Evolutionary conservation across 208 protist species (phyloP).

Genomic region (Tritrichomonas foetus): DNA sequence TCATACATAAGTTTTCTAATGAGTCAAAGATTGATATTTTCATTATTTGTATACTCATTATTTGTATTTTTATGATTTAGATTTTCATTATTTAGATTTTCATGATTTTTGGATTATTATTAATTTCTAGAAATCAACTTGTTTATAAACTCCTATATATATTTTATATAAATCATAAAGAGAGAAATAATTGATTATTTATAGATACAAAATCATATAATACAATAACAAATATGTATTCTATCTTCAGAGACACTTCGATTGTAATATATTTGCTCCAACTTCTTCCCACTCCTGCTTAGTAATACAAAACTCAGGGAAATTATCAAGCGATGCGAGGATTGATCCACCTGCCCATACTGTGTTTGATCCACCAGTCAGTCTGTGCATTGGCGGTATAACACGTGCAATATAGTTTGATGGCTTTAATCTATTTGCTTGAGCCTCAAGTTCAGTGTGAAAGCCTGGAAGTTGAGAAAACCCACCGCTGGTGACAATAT

Average conservation of each 20-base stretch:
- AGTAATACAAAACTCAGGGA: conserved; percentile 8
- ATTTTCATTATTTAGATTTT: not conserved
- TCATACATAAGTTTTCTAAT: not conserved
- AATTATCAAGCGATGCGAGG: not conserved
- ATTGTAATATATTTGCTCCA: not conserved
- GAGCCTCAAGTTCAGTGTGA: not conserved
- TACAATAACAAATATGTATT: not conserved
- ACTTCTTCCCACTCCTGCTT: not conserved
- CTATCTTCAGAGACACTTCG: not conserved
- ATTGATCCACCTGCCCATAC: conserved; percentile 21
- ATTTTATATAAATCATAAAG: not conserved
- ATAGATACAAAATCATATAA: not conserved
- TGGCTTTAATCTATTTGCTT: not conserved
- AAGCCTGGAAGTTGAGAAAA: not conserved
- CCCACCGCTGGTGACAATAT: not conserved
- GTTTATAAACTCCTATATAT: not conserved
- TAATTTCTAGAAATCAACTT: not conserved
- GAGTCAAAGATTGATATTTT: not conserved
- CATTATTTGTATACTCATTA: not conserved
- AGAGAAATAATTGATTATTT: not conserved
- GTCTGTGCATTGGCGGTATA: not conserved
- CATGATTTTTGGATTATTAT: not conserved
- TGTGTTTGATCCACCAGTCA: not conserved
- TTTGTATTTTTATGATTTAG: not conserved
- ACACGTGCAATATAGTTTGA: not conserved